These are phyloP conservation scores for Xylariaceae sp. DNA, from an alignment of 2,329 filamentous ascomycete genomes.

Conservation along the genomic window DNA sequence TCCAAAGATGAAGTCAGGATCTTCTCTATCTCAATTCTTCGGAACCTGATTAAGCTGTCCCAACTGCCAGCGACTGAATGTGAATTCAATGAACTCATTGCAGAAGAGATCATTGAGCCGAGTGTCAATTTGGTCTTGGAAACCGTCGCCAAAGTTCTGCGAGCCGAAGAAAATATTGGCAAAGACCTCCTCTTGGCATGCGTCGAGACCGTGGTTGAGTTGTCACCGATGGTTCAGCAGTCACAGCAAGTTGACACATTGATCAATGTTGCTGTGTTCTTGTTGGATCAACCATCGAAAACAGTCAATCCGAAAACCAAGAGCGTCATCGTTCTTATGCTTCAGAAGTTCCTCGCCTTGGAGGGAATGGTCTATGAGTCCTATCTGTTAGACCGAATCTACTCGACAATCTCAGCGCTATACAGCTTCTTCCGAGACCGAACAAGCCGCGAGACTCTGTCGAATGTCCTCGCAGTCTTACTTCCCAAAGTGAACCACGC, in stretches of 20 bases:
- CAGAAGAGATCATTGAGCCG: constrained; percentile 50
- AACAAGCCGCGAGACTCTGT: constrained; percentile 67
- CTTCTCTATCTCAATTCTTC: constrained; percentile 72
- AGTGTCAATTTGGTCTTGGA: constrained; percentile 58
- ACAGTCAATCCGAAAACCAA: constrained; percentile 80
- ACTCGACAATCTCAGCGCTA: constrained; percentile 68
- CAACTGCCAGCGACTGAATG: constrained; percentile 49
- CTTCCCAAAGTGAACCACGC: constrained; percentile 59
- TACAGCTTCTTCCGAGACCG: constrained; percentile 89
- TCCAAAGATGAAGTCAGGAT: constrained; percentile 82
- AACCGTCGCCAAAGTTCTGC: constrained; percentile 64
- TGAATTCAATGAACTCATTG: constrained; percentile 53
- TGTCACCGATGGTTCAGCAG: constrained; percentile 65
- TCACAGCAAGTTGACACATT: constrained; percentile 68
- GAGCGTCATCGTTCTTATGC: constrained; percentile 68
- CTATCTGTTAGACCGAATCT: constrained; percentile 60
- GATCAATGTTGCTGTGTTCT: constrained; percentile 71
- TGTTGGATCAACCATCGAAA: constrained; percentile 79
- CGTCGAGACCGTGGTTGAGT: constrained; percentile 70
- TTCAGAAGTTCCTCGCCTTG: constrained; percentile 73
- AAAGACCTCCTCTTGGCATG: constrained; percentile 74
- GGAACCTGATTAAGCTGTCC: constrained; percentile 59
- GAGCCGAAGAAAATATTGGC: constrained; percentile 49
- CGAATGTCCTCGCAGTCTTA: constrained; percentile 66
- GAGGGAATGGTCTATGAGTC: constrained; percentile 52